A percentile compares a stretch with the other conserved stretches of the same genome.
phyloP scores from a whole-genome alignment of 768 basidiomycete genomes.

The Aureoboletus auriporus region DNA sequence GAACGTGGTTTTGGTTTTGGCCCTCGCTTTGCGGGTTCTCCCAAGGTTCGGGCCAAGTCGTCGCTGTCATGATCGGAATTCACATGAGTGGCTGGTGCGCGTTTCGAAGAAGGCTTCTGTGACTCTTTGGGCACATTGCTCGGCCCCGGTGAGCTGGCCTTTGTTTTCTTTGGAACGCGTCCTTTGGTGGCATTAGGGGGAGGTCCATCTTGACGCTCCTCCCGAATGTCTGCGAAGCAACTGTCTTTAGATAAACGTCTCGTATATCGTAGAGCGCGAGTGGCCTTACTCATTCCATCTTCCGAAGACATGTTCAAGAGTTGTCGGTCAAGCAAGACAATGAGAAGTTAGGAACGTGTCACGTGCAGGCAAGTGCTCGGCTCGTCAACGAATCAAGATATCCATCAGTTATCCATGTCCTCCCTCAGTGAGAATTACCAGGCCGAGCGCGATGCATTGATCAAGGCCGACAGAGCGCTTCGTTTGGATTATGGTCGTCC shows the following conservation, averaged over 20 bases:
- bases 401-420: too few relatives aligned
- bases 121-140: slow-evolving; percentile 9
- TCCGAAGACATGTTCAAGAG: slow-evolving; percentile 26
- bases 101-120: slow-evolving; percentile 13
- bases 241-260: slow-evolving; percentile 24
- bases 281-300: slow-evolving; percentile 29
- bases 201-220: slow-evolving; percentile 7
- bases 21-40: slow-evolving; percentile 6
- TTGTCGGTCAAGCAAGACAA: neutral
- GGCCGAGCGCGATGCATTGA: slow-evolving; percentile 25
- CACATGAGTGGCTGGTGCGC: neutral
- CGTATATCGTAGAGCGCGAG: neutral
- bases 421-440: too few relatives aligned
- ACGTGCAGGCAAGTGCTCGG: too few relatives aligned
- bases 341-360: too few relatives aligned
- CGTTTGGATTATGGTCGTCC: slow-evolving; percentile 43
- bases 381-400: too few relatives aligned
- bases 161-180: slow-evolving; percentile 20
- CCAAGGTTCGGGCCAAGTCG: neutral
- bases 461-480: slow-evolving; percentile 43
- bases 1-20: slow-evolving; percentile 18
- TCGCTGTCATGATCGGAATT: slow-evolving; percentile 1
- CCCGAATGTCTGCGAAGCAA: slow-evolving; percentile 20
- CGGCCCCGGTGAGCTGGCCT: slow-evolving; percentile 11
- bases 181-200: slow-evolving; percentile 9